Evolutionary conservation across 1,139 yeast genomes (phyloP).

Genomic region (Blastobotrys aristatus): DNA sequence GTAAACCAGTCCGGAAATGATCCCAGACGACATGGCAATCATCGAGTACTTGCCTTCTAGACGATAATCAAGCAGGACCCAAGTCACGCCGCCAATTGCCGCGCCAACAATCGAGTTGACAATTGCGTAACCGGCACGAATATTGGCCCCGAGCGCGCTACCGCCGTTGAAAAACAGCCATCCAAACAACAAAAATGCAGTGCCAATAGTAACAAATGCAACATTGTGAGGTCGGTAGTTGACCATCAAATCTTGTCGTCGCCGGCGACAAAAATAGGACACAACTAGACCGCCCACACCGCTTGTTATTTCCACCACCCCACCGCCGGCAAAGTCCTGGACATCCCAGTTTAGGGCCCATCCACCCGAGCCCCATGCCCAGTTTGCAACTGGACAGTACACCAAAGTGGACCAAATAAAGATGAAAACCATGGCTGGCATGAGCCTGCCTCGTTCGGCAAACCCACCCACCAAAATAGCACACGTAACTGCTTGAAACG

Average conservation of each 20-base stretch:
- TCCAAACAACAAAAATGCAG: slow-evolving; percentile 62
- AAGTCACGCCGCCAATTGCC: slow-evolving; percentile 83
- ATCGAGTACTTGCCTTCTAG: slow-evolving; percentile 89
- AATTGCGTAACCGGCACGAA: slow-evolving; percentile 74
- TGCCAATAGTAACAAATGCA: slow-evolving; percentile 76
- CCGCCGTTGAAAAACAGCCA: slow-evolving; percentile 79
- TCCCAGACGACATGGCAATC: slow-evolving; percentile 92
- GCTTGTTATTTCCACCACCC: slow-evolving; percentile 89
- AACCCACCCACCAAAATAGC: slow-evolving; percentile 93
- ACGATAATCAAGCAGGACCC: slow-evolving; percentile 88
- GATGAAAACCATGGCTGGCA: slow-evolving; percentile 77
- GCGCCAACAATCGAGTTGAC: slow-evolving; percentile 91
- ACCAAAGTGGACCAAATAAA: slow-evolving; percentile 89
- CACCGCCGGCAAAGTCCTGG: slow-evolving; percentile 96
- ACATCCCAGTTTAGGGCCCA: slow-evolving; percentile 87
- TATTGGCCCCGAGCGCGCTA: slow-evolving; percentile 57
- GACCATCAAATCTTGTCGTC: slow-evolving; percentile 77
- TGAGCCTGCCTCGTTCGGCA: slow-evolving; percentile 87
- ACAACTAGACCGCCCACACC: slow-evolving; percentile 90
- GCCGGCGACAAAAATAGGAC: slow-evolving; percentile 73
- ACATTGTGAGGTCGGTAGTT: slow-evolving; percentile 95
- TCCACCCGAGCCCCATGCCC: slow-evolving; percentile 92
- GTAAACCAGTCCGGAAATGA: slow-evolving; percentile 91
- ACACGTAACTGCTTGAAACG: slow-evolving; percentile 83
- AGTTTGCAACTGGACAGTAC: slow-evolving; percentile 87